Conservation (phyloP, 1,139 yeast species). For the Schwanniomyces etchellsii region DNA sequence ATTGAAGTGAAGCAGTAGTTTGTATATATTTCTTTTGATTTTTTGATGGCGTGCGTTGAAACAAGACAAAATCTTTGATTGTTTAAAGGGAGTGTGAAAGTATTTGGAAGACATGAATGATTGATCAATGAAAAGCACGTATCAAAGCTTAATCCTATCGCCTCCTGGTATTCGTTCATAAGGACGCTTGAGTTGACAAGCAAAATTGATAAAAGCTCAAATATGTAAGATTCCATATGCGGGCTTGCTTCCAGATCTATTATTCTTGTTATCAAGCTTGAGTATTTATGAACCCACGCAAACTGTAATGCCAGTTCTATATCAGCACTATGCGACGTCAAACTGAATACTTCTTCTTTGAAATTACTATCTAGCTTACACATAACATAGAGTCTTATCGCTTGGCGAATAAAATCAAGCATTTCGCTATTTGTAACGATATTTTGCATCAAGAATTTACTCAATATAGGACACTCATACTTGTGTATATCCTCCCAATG, state of each 20-base stretch:
- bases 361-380: not conserved
- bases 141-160: conserved; percentile 29
- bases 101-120: conserved; percentile 28
- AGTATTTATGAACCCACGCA: not conserved
- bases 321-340: not conserved
- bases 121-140: conserved; percentile 27
- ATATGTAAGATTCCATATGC: conserved; percentile 2
- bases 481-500: conserved; percentile 8
- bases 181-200: conserved; percentile 20
- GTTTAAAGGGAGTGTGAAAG: conserved; percentile 15
- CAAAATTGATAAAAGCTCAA: conserved; percentile 10
- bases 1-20: conserved; percentile 18
- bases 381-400: not conserved
- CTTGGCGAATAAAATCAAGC: not conserved
- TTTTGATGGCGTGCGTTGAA: conserved; percentile 13
- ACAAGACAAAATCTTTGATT: conserved; percentile 11
- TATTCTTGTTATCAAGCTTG: not conserved
- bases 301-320: not conserved
- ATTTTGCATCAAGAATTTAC: not conserved
- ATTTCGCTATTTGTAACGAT: not conserved
- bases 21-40: not conserved
- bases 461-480: not conserved
- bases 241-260: not conserved
- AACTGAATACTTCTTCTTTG: not conserved
- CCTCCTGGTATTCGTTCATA: conserved; percentile 15